These are phyloP conservation scores for Taphrina wiesneri DNA, from an alignment of 1,139 yeast genomes.

Conservation along the genomic window DNA sequence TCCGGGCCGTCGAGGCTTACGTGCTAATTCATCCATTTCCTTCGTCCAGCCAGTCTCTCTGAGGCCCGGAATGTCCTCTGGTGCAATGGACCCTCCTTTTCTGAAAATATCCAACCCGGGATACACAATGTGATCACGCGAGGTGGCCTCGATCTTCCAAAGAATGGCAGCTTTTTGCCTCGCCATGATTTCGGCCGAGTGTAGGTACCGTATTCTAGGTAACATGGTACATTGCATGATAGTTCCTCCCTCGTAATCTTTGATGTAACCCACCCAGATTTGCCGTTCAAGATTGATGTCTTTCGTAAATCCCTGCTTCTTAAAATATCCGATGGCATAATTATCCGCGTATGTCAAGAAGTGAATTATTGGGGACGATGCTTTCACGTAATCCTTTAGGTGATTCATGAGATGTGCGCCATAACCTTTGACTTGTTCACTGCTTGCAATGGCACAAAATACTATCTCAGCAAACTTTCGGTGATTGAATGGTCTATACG, in stretches of 20 bases:
- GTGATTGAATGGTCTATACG: slow-evolving; percentile 88
- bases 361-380: slow-evolving; percentile 81
- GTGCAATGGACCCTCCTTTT: slow-evolving; percentile 46
- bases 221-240: slow-evolving; percentile 96
- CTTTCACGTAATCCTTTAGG: slow-evolving; percentile 87
- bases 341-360: slow-evolving; percentile 97
- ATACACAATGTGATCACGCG: slow-evolving; percentile 75
- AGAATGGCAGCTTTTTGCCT: slow-evolving; percentile 90
- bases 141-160: slow-evolving; percentile 74
- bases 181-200: slow-evolving; percentile 78
- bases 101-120: slow-evolving; percentile 78
- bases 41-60: slow-evolving; percentile 97
- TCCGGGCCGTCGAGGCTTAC: slow-evolving; percentile 90
- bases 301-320: slow-evolving; percentile 96
- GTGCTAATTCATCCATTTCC: slow-evolving; percentile 95
- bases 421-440: slow-evolving; percentile 95
- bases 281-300: slow-evolving; percentile 82
- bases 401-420: slow-evolving; percentile 99
- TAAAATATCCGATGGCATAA: slow-evolving; percentile 97
- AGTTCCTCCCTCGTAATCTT: slow-evolving; percentile 98
- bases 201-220: slow-evolving; percentile 82
- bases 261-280: slow-evolving; percentile 97
- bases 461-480: slow-evolving; percentile 96
- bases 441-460: slow-evolving; percentile 94
- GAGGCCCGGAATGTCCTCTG: slow-evolving; percentile 50